Evolutionary conservation across 2,329 filamentous ascomycete species (phyloP).

Genomic region (Ceratocystis cubensis): DNA sequence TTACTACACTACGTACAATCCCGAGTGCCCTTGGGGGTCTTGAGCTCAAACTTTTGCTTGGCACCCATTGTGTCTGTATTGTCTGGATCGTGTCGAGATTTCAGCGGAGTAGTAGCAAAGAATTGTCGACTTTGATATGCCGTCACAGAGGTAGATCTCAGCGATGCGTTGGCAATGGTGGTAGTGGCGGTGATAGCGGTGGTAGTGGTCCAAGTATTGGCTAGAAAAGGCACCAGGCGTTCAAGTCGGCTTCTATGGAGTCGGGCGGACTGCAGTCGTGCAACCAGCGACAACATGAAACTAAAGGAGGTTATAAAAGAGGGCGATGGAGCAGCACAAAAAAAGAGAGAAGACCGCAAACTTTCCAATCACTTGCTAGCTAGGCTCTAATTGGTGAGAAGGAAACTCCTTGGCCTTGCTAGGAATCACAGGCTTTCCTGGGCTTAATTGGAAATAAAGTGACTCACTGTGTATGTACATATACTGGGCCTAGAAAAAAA

Average conservation of each 20-base stretch:
- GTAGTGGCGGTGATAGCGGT: background rate
- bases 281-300: conserved; percentile 4
- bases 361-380: background rate
- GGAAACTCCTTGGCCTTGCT: background rate
- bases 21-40: conserved; percentile 83
- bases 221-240: background rate
- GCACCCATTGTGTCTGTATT: conserved; percentile 27
- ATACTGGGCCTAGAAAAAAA: background rate
- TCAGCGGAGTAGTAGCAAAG: background rate
- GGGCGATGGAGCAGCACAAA: background rate
- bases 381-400: conserved; percentile 1
- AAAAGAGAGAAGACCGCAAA: background rate
- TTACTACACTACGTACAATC: conserved; percentile 45
- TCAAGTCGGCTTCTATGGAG: conserved; percentile 11
- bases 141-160: background rate
- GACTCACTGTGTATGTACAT: conserved; percentile 10
- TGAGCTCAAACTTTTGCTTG: conserved; percentile 53
- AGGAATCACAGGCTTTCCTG: background rate
- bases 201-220: background rate
- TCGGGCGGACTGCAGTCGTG: conserved; percentile 12
- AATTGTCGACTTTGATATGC: background rate
- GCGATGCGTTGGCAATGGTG: background rate
- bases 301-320: background rate
- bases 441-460: background rate
- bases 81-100: background rate